phyloP scores from a whole-genome alignment of 352 stramenopile genomes.

The Globisporangium apiculatum region DNA sequence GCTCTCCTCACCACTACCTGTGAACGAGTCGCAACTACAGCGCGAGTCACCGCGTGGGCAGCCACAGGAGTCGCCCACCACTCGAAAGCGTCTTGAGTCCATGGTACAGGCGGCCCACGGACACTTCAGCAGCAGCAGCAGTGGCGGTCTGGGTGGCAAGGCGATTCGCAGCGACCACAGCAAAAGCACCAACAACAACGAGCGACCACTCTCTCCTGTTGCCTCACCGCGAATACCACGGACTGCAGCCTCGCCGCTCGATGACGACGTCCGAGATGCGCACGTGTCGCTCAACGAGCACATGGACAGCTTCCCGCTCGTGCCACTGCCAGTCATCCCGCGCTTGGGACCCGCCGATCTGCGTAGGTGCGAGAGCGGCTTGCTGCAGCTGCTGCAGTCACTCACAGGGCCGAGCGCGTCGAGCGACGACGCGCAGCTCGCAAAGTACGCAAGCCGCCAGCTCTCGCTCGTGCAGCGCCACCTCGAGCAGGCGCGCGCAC shows the following conservation, averaged over 20 bases:
- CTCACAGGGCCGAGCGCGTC: constrained; percentile 15
- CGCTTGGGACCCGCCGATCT: constrained; percentile 34
- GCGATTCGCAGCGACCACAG: too few species aligned
- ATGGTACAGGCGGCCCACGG: constrained; percentile 27
- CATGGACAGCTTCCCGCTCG: constrained; percentile 63
- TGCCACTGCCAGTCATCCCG: constrained; percentile 49
- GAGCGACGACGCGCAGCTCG: constrained; percentile 38
- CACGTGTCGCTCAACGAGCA: constrained; percentile 25
- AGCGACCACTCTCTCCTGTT: not conserved
- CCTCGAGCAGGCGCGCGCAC: constrained; percentile 38
- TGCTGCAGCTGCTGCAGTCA: constrained; percentile 28
- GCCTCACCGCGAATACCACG: not conserved
- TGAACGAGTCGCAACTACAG: not conserved
- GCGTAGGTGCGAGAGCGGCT: constrained; percentile 27
- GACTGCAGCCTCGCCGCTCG: not conserved
- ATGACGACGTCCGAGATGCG: not conserved
- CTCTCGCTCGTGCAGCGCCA: constrained; percentile 45
- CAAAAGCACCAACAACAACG: not conserved
- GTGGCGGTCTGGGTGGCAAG: too few species aligned
- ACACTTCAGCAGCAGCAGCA: constrained; percentile 9
- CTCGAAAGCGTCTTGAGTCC: constrained; percentile 13
- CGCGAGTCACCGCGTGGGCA: not conserved
- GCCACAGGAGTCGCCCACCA: not conserved
- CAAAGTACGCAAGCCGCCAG: constrained; percentile 50
- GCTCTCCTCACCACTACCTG: constrained; percentile 1